Evolutionary conservation across 208 protist species (phyloP), one percentile per base, ranked within the genome.

Genomic region (Lotmaria passim): DNA sequence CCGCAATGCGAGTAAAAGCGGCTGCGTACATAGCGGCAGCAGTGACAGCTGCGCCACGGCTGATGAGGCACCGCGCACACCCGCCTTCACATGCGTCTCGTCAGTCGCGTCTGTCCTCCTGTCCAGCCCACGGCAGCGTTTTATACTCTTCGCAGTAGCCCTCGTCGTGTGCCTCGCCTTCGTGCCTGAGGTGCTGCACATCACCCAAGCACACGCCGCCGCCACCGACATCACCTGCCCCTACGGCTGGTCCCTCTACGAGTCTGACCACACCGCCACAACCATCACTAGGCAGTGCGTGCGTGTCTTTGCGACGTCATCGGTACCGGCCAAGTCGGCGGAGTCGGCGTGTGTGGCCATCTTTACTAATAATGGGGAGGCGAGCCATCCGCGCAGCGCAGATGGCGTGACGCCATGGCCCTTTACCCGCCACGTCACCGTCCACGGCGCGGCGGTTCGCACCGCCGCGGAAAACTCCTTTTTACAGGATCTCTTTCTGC

Each of bases 331-430:
- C 24, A 43, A 30, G 14, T 31, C 61, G 1, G 55, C 69, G 2
- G 43, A 74, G 59, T 24, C 57, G 41, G 41, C 69, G 23, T 74
- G 69, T 28, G 43, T 14, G 1, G 1, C 58, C 38, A 39, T 74
- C 36, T 47, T 74, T 28, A 34, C 24, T 23, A 31, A 1, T 6
- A 15, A 17, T 12, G 28, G 23, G 30, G 52, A 7, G 33, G 34
- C 53, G 0, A 17, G 21, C 34, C 53, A 11, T 12, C 52, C 53
- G 5, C 23, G 56, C 33, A 55, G 44, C 53, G 55, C 34, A n/a
- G 60, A 75, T 50, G 70, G 70, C 7, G 44, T 69, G 15, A 75
- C 70, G 34, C 70, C 53, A 26, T 69, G 70, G 70, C 70, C 70
- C 33, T 75, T 60, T 44, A 36, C 61, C 36, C 41, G 15, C 30